Percentiles rank a stretch among this genome's conserved stretches.
Evolutionary conservation across 257 asterid species (phyloP).

Genomic region (Striga asiatica): DNA sequence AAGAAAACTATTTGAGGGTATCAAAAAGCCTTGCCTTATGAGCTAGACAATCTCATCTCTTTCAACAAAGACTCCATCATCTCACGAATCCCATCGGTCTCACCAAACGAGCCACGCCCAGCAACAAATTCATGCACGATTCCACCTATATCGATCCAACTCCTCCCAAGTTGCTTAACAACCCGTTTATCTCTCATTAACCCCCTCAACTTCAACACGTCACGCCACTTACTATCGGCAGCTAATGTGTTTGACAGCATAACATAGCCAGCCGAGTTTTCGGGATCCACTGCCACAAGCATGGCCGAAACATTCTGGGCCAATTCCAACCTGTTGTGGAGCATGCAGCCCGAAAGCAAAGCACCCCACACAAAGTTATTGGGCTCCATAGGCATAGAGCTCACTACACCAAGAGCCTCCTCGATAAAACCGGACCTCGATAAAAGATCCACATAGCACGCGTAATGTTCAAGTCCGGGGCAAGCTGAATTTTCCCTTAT

Average conservation of each 20-base stretch:
- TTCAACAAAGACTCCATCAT: slow-evolving; percentile 32
- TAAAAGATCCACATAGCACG: slow-evolving; percentile 62
- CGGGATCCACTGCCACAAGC: slow-evolving; percentile 57
- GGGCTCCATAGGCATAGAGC: slow-evolving; percentile 46
- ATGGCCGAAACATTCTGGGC: slow-evolving; percentile 35
- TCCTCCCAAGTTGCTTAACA: slow-evolving; percentile 48
- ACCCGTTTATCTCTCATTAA: slow-evolving; percentile 60
- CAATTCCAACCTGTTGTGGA: slow-evolving; percentile 46
- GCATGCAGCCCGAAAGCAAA: slow-evolving; percentile 46
- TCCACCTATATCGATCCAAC: slow-evolving; percentile 51
- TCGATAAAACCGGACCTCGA: slow-evolving; percentile 56
- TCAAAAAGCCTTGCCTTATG: too few relatives aligned
- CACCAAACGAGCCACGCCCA: slow-evolving; percentile 23
- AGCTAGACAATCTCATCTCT: slow-evolving; percentile 33
- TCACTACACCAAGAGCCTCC: slow-evolving; percentile 49
- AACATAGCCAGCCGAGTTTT: slow-evolving; percentile 66
- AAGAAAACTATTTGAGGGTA: too few relatives aligned
- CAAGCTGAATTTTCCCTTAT: slow-evolving; percentile 8
- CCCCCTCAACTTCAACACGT: slow-evolving; percentile 40
- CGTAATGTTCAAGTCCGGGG: slow-evolving; percentile 61
- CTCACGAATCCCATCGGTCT: slow-evolving; percentile 12
- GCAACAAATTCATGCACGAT: slow-evolving; percentile 49
- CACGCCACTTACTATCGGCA: slow-evolving; percentile 37
- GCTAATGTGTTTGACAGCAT: slow-evolving; percentile 68
- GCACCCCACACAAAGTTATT: slow-evolving; percentile 71